Base-by-base conservation (phyloP, 176 grass and related monocot genomes). In the Oryza meridionalis region DNA sequence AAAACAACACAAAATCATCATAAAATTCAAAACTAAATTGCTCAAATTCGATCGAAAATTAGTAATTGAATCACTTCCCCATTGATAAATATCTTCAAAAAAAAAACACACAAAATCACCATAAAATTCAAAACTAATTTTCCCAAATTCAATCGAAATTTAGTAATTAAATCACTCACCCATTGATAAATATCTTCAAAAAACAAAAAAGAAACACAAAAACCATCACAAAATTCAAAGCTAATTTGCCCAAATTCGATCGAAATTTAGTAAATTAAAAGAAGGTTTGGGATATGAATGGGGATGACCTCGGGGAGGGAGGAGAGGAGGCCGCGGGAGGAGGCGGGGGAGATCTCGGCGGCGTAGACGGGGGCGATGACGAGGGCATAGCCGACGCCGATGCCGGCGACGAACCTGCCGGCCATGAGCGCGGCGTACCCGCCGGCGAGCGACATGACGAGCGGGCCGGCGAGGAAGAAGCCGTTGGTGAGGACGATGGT, bases 291-390 rank as follows among this genome's bases (percentile, higher is more conserved):
- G 51, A 33, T 33, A 33, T 47, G 45, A 47, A 47, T 4, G 0
- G 12, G 11, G 45, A 0, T 14, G 2, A 91, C 92, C 86, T 94
- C 92, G 3, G 92, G 92, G 11, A 94, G 88, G 0, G 89, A 92
- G 61, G 75, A 71, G 77, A 94, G 89, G 33, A 94, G 82, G 38
- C 92, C 92, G 6, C 89, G 92, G 38, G 87, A 94, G 6, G 89
- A 85, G 46, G 92, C 80, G 9, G 92, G 92, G 7, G 92, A 83
- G 58, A 94, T 91, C 84, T 94, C 92, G 38, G 89, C 88, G 32
- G 89, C 85, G 77, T 94, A 94, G 33, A 94, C 84, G 6, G 89
- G 92, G 7, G 92, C 92, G 44, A 94, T 91, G 84, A 95, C 90
- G 77, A 94, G 84, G 29, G 80, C 89, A 61, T 89, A 94, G 2